phyloP scores from a whole-genome alignment of 768 basidiomycete species.

The Lentinula sp. region DNA sequence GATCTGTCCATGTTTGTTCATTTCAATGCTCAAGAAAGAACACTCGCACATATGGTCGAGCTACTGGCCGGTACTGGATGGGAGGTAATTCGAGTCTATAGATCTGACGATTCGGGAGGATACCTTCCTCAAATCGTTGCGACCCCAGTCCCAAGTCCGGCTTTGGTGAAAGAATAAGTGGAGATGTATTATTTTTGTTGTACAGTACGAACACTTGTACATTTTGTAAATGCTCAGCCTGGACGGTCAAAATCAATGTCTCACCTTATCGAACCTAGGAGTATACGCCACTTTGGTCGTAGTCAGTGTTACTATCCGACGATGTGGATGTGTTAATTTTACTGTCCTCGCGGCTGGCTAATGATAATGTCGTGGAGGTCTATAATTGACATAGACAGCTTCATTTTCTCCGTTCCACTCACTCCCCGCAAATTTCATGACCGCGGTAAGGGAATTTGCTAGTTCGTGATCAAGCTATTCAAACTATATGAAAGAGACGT shows the following conservation, averaged over 20 bases:
- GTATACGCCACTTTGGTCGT: too few species aligned
- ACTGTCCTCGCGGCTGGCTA: neutral
- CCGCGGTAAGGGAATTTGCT: neutral
- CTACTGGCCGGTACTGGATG: neutral
- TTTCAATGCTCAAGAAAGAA: conserved; percentile 7
- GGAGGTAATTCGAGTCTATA: neutral
- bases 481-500: neutral
- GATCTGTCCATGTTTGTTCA: conserved; percentile 8
- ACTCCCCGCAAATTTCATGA: neutral
- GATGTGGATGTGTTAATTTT: too few species aligned
- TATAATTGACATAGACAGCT: neutral
- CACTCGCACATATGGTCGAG: neutral
- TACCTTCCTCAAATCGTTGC: conserved; percentile 1
- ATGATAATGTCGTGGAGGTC: neutral
- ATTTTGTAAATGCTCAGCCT: neutral
- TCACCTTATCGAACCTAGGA: too few species aligned
- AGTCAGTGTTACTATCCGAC: too few species aligned
- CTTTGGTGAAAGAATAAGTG: neutral
- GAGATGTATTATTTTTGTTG: neutral
- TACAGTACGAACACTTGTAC: neutral
- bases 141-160: neutral
- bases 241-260: too few species aligned
- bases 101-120: neutral
- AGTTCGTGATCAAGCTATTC: neutral
- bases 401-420: neutral